Evolutionary conservation across 1,284 basidiomycete species (phyloP).

Genomic region (Ustilago xerochloae): DNA sequence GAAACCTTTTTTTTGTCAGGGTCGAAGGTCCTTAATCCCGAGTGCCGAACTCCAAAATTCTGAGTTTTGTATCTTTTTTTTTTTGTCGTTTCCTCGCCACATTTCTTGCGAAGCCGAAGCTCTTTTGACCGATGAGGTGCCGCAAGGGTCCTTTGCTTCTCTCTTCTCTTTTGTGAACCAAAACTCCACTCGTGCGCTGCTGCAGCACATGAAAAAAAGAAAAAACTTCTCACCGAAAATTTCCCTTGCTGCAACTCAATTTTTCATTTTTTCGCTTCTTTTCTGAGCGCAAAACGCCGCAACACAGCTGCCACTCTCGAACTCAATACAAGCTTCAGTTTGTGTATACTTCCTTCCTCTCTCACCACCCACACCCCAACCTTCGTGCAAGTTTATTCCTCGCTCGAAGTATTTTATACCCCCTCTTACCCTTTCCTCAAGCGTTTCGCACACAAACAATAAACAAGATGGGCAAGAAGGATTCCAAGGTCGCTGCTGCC

Average conservation of each 20-base stretch:
- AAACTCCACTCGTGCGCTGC: conserved; percentile 20
- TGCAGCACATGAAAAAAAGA: conserved; percentile 21
- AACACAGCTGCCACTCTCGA: too few relatives aligned
- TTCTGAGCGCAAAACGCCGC: too few relatives aligned
- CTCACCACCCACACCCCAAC: conserved; percentile 9
- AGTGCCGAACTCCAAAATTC: too few relatives aligned
- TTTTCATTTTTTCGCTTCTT: conserved; percentile 19
- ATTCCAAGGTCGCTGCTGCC: conserved; percentile 32
- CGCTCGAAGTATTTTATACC: conserved; percentile 16
- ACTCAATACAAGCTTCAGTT: too few relatives aligned
- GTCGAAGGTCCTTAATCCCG: too few relatives aligned
- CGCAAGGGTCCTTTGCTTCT: background rate
- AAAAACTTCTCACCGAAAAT: conserved; percentile 18
- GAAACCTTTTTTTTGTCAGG: background rate
- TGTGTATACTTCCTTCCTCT: conserved; percentile 10
- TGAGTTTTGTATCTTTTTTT: too few relatives aligned
- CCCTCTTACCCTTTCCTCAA: conserved; percentile 1
- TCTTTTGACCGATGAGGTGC: too few relatives aligned
- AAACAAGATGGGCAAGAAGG: conserved; percentile 40
- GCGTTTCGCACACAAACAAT: conserved; percentile 5
- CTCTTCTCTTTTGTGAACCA: background rate
- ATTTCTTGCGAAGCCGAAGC: too few relatives aligned
- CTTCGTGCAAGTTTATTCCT: conserved; percentile 11
- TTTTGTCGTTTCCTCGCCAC: too few relatives aligned
- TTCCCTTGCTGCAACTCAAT: conserved; percentile 2